Base-by-base conservation (phyloP, 2,329 filamentous ascomycete species). In the Nannizzia gypsea region DNA sequence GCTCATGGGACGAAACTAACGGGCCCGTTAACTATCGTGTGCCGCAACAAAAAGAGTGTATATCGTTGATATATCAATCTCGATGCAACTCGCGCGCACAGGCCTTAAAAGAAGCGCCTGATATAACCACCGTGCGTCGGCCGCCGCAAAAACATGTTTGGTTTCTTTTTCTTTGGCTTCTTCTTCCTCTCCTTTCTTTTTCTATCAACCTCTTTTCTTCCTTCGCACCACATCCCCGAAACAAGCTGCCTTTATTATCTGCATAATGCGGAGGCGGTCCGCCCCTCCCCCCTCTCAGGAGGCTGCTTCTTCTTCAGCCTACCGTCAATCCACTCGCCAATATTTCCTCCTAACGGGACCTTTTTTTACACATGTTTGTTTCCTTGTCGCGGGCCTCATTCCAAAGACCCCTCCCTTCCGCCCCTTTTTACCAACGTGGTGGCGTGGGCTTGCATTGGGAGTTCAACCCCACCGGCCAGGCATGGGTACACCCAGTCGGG, bases 251-350 rank as follows among this genome's bases (percentile, higher is more conserved):
- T 54, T 54, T 34, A 54, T 54, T 54, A 31, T 34, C 26, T 54
- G 48, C 48, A 54, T 54, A 54, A 54, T 54, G 48, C 48, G 28
- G 48, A 54, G 48, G 6, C 48, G 48, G 28, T 54, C 48, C 48
- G 24, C 24, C 48, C 48, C 28, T 54, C 48, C 24, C 48, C 15
- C 26, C 26, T 26, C 44, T 24, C 1, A 26, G 31, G 20, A 48
- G 11, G 44, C 20, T 48, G 44, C 44, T 48, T 48, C 22, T 54
- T 54, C 48, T 54, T 54, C 48, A 17, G 28, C 24, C 48, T 13
- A 28, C 26, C 13, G 22, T 52, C 20, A 52, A 28, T n/a, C 22
- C 48, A 54, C 48, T 54, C 26, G 28, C 44, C 44, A 34, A 54
- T 17, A 31, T 54, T 31, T 54, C n/a, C 48, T 34, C 24, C 24